Base-by-base conservation (phyloP, 352 stramenopile species). In the Globisporangium alternatum region DNA sequence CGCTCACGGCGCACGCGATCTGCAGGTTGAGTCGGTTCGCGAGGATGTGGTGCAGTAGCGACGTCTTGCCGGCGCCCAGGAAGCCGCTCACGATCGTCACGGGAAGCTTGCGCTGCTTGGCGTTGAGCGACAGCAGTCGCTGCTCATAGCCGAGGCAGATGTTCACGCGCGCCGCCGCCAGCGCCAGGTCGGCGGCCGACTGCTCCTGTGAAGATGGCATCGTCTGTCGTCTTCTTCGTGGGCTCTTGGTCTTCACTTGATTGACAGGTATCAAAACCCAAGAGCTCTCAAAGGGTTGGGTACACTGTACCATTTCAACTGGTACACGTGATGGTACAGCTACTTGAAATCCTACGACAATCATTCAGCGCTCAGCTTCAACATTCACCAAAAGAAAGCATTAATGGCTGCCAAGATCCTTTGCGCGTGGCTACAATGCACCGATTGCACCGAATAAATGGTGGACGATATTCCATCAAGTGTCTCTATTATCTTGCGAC, bases 31-130 rank as follows among this genome's bases (percentile, higher is more conserved):
- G 70, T 19, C 81, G 81, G 62, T 89, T 79, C 48, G 76, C 68
- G 48, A 92, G 68, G 56, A 90, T 68, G 65, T 88, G 79, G 56
- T 80, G 75, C 48, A 90, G 65, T 45, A 91, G 67, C 53, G 82
- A 90, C 51, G 81, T 90, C 67, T 91, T 91, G 62, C 83, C 83
- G 7, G 81, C 71, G 9, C 83, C 83, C 10, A 92, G 57, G 57
- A 89, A 89, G 39, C 81, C 81, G 13, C 73, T 88, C 28, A 88
- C 78, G 58, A 90, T 86, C 37, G 81, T 90, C 58, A 90, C 78
- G 3, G 78, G 81, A 0, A 90, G 67, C 55, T 74, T 68, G 12
- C 73, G 72, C 64, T 75, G 69, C 59, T 73, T 72, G 9, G 74
- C 75, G 51, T 88, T 90, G 58, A 69, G 64, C 21, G 70, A 80